Evolutionary conservation across 768 basidiomycete genomes (phyloP), one percentile per base, ranked within the genome.

Genomic region (Lepiota brunneoincarnata): DNA sequence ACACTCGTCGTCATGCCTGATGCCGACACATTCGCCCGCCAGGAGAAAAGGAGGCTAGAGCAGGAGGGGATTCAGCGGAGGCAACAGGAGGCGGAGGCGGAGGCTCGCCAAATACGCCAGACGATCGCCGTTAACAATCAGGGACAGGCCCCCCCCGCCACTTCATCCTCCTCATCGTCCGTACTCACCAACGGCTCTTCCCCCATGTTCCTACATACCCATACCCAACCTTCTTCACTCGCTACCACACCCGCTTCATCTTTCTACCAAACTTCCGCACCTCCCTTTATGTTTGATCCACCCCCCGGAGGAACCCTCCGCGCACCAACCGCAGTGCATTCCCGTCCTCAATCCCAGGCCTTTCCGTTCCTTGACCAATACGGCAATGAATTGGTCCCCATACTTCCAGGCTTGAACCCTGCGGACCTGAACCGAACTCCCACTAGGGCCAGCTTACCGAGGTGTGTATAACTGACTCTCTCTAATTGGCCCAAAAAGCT

Each of bases 41-140:
- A 59, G 0, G 70, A 72, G 55, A 69, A 75, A 55, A 75, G 77
- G 51, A 72, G 68, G 51, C 71, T 73, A 46, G 81, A 86, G 53
- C 79, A 84, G 51, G 81, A 82, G 9, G 83, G 76, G 0, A 83
- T 87, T 54, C 54, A 72, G 6, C 72, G 72, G 39, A 72, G 86
- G 46, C 86, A 87, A 61, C 78, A 78, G 45, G 85, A 86, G 61
- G 79, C 81, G 6, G 79, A 84, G 12, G 69, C 74, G 12, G 74
- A 75, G 26, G 79, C 79, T 34, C 74, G 74, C 36, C 67, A 69
- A 31, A 72, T 74, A 44, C 72, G 79, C 47, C 70, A 73, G 54
- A 67, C 64, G 34, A 55, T 69, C 39, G 60, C 63, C 31, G 61
- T 61, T 36, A 58, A 61, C 26, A 69, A 69, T 42, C 48, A 51